Evolutionary conservation across 192 early-diverging fungal genomes (phyloP).

Genomic region (Mortierella antarctica): DNA sequence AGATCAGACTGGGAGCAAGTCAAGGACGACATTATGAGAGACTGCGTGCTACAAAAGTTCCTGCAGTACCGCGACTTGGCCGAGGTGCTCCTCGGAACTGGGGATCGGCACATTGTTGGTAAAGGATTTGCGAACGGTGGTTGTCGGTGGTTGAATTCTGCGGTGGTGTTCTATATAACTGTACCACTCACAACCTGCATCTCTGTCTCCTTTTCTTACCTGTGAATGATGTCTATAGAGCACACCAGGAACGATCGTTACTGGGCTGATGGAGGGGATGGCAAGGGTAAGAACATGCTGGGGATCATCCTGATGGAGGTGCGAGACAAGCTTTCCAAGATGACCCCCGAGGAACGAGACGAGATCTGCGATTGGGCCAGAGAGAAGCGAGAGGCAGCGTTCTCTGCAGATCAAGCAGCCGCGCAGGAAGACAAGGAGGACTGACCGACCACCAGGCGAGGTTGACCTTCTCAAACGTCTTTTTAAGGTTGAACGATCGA

Average conservation of each 20-base stretch:
- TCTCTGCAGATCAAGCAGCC: no score
- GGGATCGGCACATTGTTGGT: constrained; percentile 34
- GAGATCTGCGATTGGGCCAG: background rate
- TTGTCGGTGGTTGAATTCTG: background rate
- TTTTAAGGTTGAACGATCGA: no score
- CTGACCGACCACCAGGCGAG: no score
- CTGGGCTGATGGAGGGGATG: constrained; percentile 55
- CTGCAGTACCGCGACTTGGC: constrained; percentile 46
- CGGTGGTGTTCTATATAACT: no score
- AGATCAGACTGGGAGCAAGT: constrained; percentile 59
- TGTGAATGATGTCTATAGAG: constrained; percentile 11
- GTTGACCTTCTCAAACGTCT: no score
- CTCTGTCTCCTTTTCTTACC: background rate
- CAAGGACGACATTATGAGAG: constrained; percentile 56
- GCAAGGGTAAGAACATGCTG: constrained; percentile 50
- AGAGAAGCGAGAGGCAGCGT: no score
- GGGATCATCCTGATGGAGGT: constrained; percentile 40
- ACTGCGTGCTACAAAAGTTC: constrained; percentile 54
- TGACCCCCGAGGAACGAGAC: constrained; percentile 23
- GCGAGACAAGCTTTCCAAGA: constrained; percentile 18
- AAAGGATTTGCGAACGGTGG: background rate
- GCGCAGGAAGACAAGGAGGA: no score
- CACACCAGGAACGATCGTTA: constrained; percentile 55
- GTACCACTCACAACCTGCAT: background rate
- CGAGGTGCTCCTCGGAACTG: constrained; percentile 42